phyloP scores from a whole-genome alignment of 768 basidiomycete species.

The Kwoniella botswanensis region DNA sequence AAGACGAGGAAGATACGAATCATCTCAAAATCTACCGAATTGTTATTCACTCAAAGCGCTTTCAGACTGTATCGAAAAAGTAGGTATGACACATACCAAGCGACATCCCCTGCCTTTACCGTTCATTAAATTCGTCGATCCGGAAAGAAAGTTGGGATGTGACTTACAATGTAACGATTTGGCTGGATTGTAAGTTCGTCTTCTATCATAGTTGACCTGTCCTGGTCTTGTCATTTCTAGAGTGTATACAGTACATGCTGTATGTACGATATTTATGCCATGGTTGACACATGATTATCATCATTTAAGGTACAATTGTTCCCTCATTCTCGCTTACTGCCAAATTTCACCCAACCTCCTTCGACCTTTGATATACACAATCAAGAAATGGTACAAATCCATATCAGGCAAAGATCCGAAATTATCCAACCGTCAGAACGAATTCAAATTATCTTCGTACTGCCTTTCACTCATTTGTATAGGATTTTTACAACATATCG shows the following conservation, averaged over 20 bases:
- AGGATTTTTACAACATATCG: slow-evolving; percentile 3
- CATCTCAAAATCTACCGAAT: background rate
- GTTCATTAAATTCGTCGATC: slow-evolving; percentile 3
- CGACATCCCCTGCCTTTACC: background rate
- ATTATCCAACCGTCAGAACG: background rate
- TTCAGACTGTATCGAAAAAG: background rate
- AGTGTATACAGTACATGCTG: too few relatives aligned
- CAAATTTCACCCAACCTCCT: background rate
- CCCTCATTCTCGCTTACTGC: background rate
- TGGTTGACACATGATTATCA: too few relatives aligned
- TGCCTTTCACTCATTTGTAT: background rate
- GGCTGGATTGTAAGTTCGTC: background rate
- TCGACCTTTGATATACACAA: background rate
- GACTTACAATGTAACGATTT: slow-evolving; percentile 14
- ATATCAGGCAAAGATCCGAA: slow-evolving; percentile 2
- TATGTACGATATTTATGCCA: too few relatives aligned
- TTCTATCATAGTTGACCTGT: background rate
- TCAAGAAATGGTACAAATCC: slow-evolving; percentile 3
- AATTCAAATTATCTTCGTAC: slow-evolving; percentile 1
- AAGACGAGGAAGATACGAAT: background rate
- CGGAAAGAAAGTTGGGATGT: background rate
- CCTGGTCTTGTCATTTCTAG: too few relatives aligned
- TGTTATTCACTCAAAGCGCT: slow-evolving; percentile 5
- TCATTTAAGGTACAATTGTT: slow-evolving; percentile 7
- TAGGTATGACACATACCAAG: slow-evolving; percentile 6